Conservation (phyloP, 768 basidiomycete species). For the Mycena galopus region DNA sequence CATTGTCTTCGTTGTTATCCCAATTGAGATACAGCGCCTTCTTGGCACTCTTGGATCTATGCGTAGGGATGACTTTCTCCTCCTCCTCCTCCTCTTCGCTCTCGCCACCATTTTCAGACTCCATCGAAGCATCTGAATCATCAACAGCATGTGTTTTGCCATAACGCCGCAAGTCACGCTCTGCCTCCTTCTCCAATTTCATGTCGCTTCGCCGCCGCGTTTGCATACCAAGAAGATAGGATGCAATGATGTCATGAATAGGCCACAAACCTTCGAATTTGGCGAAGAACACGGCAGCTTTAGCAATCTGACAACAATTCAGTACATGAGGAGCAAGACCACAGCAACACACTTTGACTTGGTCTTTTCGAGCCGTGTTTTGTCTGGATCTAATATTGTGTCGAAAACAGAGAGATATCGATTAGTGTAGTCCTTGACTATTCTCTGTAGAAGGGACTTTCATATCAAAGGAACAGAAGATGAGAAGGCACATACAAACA, state of each 20-base stretch:
- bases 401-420: background rate
- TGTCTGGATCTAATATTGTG: background rate
- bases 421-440: background rate
- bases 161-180: background rate
- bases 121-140: background rate
- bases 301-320: background rate
- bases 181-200: background rate
- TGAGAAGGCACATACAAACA: background rate
- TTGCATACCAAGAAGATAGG: background rate
- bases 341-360: background rate
- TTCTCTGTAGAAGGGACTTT: background rate
- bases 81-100: too few relatives aligned
- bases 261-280: background rate
- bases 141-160: background rate
- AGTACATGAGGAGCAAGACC: background rate
- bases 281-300: background rate
- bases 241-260: background rate
- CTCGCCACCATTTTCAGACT: too few relatives aligned
- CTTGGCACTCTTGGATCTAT: too few relatives aligned
- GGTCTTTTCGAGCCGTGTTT: background rate
- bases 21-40: too few relatives aligned
- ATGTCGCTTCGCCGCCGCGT: background rate
- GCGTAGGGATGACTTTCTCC: too few relatives aligned
- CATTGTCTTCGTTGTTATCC: too few relatives aligned
- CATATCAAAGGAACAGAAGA: background rate